Base-by-base conservation (phyloP, 768 basidiomycete genomes). In the Coprinopsis strossmayeri region DNA sequence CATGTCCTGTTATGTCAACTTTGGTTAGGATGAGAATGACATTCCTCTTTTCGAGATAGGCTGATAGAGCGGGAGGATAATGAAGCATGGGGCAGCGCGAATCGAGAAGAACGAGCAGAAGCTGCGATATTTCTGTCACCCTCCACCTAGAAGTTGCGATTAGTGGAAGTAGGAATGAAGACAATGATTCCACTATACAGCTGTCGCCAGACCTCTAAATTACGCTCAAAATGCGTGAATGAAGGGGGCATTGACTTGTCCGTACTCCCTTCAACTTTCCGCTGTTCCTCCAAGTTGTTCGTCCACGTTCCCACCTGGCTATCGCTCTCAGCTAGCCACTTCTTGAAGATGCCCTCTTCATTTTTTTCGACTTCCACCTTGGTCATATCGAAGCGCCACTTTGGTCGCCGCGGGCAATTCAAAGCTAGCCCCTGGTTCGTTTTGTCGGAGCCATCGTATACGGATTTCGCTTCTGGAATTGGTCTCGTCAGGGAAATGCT, bases 171-270 rank as follows among this genome's bases (percentile, higher is more conserved):
- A 25, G 21, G 24, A n/a, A 28, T 5, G 20, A 18, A 34, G 7
- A 32, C 17, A 35, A 17, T 3, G 30, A 34, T 17, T 9, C 15
- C 11, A 73, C 86, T 56, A n/a, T 64, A 90, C 81, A 97, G 68
- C 68, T 97, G 95, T 53, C 94, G 69, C 93, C 93, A 97, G 12
- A 96, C 92, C 60, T 96, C 89, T 38, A 96, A 58, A 62, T 97
- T 96, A 34, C 88, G 77, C 65, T 96, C 93, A 62, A 82, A 96
- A 64, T 84, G 83, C 1, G 86, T 83, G 1, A 86, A 81, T 2
- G 88, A 85, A 37, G 69, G 67, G 9, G 81, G 81, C 75, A 82
- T 71, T 24, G 55, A 40, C 15, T 42, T 38, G 27, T 46, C 40
- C 18, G 48, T 7, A 12, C 49, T 9, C 32, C 58, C 51, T 17